Percentiles rank a stretch among this genome's conserved stretches.
Evolutionary conservation across 2,329 filamentous ascomycete species (phyloP).

Genomic region (Aspergillus pseudonomiae): DNA sequence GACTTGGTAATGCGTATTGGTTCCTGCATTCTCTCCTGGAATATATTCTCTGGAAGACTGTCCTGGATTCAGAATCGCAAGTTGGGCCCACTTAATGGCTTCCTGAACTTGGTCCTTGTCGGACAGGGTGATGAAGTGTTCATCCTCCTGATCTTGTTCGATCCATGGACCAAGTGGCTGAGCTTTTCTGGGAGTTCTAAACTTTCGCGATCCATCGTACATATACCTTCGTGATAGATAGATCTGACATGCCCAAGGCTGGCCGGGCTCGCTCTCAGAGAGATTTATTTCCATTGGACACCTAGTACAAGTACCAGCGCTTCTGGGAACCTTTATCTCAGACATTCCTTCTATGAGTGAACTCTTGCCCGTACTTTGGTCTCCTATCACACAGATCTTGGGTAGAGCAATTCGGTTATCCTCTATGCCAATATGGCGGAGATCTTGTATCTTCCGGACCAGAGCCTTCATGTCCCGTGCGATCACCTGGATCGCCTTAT

Average conservation of each 20-base stretch:
- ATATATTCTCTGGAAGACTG: conserved; percentile 57
- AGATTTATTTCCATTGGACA: conserved; percentile 81
- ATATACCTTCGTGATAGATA: conserved; percentile 67
- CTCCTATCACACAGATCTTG: conserved; percentile 80
- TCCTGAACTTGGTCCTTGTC: conserved; percentile 67
- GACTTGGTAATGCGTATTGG: conserved; percentile 48
- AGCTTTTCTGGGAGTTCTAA: conserved; percentile 52
- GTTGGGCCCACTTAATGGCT: conserved; percentile 72
- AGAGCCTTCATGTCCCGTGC: conserved; percentile 39
- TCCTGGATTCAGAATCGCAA: conserved; percentile 73
- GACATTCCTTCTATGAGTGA: conserved; percentile 64
- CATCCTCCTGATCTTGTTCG: conserved; percentile 48
- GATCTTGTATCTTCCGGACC: conserved; percentile 53
- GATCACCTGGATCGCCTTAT: conserved; percentile 32
- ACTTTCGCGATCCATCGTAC: conserved; percentile 45
- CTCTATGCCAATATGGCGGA: conserved; percentile 73
- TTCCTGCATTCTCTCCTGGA: conserved; percentile 50
- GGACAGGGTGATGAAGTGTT: conserved; percentile 65
- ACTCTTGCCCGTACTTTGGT: conserved; percentile 83
- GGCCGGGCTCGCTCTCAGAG: conserved; percentile 50
- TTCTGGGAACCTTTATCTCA: conserved; percentile 72
- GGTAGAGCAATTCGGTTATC: conserved; percentile 69
- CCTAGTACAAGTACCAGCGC: conserved; percentile 73
- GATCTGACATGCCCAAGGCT: conserved; percentile 68
- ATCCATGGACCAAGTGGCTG: conserved; percentile 70